phyloP scores from a whole-genome alignment of 1,284 basidiomycete genomes.

The Ganoderma leucocontextum region DNA sequence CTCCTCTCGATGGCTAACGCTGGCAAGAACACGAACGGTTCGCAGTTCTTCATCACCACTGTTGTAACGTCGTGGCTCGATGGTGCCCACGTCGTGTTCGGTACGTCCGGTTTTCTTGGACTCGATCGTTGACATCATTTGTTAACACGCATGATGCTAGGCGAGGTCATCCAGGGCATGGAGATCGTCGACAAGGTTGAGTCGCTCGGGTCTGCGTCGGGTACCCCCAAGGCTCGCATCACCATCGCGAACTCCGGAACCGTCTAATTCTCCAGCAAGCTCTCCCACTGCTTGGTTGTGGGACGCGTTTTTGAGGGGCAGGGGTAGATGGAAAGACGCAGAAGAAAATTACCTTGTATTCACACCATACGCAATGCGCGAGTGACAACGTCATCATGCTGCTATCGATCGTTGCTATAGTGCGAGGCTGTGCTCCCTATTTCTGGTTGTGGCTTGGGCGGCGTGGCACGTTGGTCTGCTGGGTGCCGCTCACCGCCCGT shows the following conservation, averaged over 20 bases:
- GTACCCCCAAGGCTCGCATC: constrained; percentile 56
- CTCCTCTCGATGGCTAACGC: constrained; percentile 92
- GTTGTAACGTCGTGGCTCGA: constrained; percentile 78
- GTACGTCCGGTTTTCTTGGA: constrained; percentile 45
- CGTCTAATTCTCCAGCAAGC: constrained; percentile 45
- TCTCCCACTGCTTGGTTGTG: constrained; percentile 11
- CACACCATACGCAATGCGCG: constrained; percentile 31
- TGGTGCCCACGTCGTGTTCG: constrained; percentile 84
- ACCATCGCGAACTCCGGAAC: constrained; percentile 62
- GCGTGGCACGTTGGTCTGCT: constrained; percentile 17
- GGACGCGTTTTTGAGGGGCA: constrained; percentile 21
- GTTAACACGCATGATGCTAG: constrained; percentile 40
- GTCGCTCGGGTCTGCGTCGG: constrained; percentile 57
- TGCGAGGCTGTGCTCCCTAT: constrained; percentile 8
- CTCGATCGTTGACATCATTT: not conserved
- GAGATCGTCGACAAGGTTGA: constrained; percentile 77
- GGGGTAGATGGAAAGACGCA: constrained; percentile 32
- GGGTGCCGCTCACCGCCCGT: constrained; percentile 5
- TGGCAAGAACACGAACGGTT: constrained; percentile 76
- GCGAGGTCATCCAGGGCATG: constrained; percentile 70
- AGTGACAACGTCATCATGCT: constrained; percentile 21
- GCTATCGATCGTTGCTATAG: constrained; percentile 23
- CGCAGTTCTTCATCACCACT: constrained; percentile 76
- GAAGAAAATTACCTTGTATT: constrained; percentile 39
- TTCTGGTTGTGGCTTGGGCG: constrained; percentile 15